Base-by-base conservation (phyloP, 2,329 filamentous ascomycete genomes). In the Mollisia scopiformis region DNA sequence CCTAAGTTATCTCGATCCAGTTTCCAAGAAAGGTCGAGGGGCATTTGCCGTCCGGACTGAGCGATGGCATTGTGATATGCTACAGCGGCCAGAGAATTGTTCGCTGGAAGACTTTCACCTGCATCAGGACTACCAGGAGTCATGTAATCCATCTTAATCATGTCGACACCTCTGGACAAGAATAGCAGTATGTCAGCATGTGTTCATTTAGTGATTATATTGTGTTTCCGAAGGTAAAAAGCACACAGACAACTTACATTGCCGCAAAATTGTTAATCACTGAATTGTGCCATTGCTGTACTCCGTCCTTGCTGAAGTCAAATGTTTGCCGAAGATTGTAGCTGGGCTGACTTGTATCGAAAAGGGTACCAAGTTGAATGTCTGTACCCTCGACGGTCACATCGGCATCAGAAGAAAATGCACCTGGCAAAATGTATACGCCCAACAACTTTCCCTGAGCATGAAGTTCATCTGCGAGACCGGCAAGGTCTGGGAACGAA, bases 131-230 rank as follows among this genome's bases (percentile, higher is more conserved):
- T 68, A 1, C 70, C 71, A 1, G 71, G 71, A 3, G 70, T 73
- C 2, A 73, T 52, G 43, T 59, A 72, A 51, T 73, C 71, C 2
- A 73, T 61, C 50, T 73, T 73, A 46, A 73, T 68, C 33, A 72
- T 60, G 25, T 71, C 69, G 7, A 72, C 66, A 8, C 68, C 71
- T 68, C 71, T 69, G 21, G 66, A 65, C 6, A 69, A 67, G 59
- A 69, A 72, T 28, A 66, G 64, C n/a, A n/a, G n/a, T n/a, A n/a
- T n/a, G n/a, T n/a, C n/a, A n/a, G n/a, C n/a, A n/a, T n/a, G n/a
- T n/a, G n/a, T n/a, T n/a, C n/a, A n/a, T n/a, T n/a, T n/a, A n/a
- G n/a, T n/a, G n/a, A n/a, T n/a, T n/a, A n/a, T n/a, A n/a, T n/a
- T n/a, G n/a, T n/a, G n/a, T n/a, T n/a, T n/a, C n/a, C n/a, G n/a